Evolutionary conservation across 352 stramenopile genomes (phyloP).

Genomic region (Globisporangium emineosum): DNA sequence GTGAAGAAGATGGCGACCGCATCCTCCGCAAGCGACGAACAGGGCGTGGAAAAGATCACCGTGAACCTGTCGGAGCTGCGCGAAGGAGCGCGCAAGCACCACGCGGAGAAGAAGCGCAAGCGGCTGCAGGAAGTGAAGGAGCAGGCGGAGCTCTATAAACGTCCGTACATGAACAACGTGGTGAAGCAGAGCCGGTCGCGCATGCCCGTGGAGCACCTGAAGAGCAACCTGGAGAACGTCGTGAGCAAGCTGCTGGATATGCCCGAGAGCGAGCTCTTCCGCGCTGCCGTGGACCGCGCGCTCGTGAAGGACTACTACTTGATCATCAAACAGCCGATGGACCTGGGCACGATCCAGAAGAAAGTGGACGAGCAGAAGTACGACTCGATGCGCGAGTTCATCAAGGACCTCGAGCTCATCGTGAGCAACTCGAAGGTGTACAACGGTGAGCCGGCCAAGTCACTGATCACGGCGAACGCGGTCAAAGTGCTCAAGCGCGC

Average conservation of each 20-base stretch:
- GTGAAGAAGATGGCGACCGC: conserved; percentile 35
- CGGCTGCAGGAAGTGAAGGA: conserved; percentile 69
- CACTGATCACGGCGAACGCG: conserved; percentile 74
- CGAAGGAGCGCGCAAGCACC: conserved; percentile 70
- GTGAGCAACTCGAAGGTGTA: conserved; percentile 84
- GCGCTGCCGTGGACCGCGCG: conserved; percentile 51
- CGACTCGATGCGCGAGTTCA: conserved; percentile 83
- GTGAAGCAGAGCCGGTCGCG: conserved; percentile 74
- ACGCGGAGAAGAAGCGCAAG: conserved; percentile 81
- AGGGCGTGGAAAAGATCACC: conserved; percentile 52
- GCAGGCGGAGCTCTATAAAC: conserved; percentile 79
- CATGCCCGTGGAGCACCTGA: conserved; percentile 75
- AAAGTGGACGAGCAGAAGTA: conserved; percentile 71
- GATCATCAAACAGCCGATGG: conserved; percentile 86
- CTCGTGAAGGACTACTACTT: conserved; percentile 77
- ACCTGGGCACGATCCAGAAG: conserved; percentile 59
- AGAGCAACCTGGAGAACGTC: conserved; percentile 59
- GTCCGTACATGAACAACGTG: conserved; percentile 65
- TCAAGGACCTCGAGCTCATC: conserved; percentile 85
- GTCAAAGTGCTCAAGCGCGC: conserved; percentile 71
- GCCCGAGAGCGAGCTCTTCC: conserved; percentile 79
- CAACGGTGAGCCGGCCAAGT: conserved; percentile 68
- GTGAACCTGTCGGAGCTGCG: conserved; percentile 73
- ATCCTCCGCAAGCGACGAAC: neutral
- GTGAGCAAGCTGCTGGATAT: conserved; percentile 66